Evolutionary conservation across 164 flowering plant genomes (phyloP).

Genomic region (Magnolia sinica): DNA sequence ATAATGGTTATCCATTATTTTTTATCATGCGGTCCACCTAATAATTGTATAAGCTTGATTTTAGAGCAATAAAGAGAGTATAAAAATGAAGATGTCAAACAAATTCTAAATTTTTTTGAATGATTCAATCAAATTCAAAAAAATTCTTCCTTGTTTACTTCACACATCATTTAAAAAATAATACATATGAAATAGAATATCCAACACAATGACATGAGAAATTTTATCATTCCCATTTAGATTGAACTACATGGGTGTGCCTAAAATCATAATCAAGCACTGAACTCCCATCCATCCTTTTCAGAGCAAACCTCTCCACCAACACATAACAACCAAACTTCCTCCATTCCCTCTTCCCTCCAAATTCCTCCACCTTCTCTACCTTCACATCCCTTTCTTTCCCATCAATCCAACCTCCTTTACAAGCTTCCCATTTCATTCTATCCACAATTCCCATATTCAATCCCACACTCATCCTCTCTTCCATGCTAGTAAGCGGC

Average conservation of each 20-base stretch:
- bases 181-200: too few relatives aligned
- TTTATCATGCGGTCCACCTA: too few relatives aligned
- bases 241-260: constrained; percentile 39
- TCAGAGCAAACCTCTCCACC: constrained; percentile 58
- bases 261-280: constrained; percentile 37
- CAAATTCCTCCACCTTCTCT: constrained; percentile 26
- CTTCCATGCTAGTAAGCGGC: neutral
- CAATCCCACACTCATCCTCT: constrained; percentile 1
- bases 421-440: constrained; percentile 20
- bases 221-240: constrained; percentile 35
- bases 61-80: too few relatives aligned
- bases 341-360: constrained; percentile 26
- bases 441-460: constrained; percentile 30
- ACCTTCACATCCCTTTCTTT: constrained; percentile 16
- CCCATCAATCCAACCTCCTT: constrained; percentile 38
- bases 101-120: too few relatives aligned
- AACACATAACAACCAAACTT: constrained; percentile 48
- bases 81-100: too few relatives aligned
- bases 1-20: too few relatives aligned
- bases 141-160: too few relatives aligned
- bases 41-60: too few relatives aligned
- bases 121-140: too few relatives aligned
- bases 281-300: constrained; percentile 52
- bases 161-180: too few relatives aligned
- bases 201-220: too few relatives aligned